Percentiles rank a stretch among this genome's conserved stretches.
phyloP scores from a whole-genome alignment of 108 stramenopile genomes.

The Discostella stelligeroides region DNA sequence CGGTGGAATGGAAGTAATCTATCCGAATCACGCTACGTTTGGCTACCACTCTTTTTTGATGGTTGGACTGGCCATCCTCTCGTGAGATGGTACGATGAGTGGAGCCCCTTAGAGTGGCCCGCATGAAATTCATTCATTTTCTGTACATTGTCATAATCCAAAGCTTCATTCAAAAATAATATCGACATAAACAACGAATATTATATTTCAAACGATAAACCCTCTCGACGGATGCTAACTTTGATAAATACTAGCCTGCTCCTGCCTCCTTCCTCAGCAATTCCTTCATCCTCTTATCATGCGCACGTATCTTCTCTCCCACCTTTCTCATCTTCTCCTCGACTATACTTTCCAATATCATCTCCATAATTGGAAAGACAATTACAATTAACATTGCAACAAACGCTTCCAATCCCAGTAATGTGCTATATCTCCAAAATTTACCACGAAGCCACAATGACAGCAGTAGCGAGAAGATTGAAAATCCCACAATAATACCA shows the following conservation, averaged over 20 bases:
- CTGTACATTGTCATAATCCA: no score
- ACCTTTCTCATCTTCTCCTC: slow-evolving; percentile 86
- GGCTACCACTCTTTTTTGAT: slow-evolving; percentile 23
- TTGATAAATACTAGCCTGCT: no score
- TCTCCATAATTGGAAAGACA: slow-evolving; percentile 88
- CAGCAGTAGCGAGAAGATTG: slow-evolving; percentile 35
- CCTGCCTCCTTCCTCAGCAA: slow-evolving; percentile 26
- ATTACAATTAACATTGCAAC: slow-evolving; percentile 71
- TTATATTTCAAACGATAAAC: not conserved
- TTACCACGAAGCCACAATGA: slow-evolving; percentile 82
- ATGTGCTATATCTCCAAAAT: slow-evolving; percentile 75
- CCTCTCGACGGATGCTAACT: not conserved
- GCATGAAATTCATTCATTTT: no score
- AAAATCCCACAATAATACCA: slow-evolving; percentile 30
- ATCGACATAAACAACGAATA: no score
- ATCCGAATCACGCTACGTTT: slow-evolving; percentile 28
- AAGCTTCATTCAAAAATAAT: no score
- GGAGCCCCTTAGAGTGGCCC: not conserved
- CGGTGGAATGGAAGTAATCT: slow-evolving; percentile 24
- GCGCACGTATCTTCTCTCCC: slow-evolving; percentile 79
- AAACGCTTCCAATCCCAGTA: slow-evolving; percentile 63
- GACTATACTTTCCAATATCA: slow-evolving; percentile 81
- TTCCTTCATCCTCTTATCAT: slow-evolving; percentile 68
- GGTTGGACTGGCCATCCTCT: not conserved
- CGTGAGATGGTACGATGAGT: slow-evolving; percentile 10